phyloP scores from a whole-genome alignment of 2,329 filamentous ascomycete species.

The Fusarium mexicanum region DNA sequence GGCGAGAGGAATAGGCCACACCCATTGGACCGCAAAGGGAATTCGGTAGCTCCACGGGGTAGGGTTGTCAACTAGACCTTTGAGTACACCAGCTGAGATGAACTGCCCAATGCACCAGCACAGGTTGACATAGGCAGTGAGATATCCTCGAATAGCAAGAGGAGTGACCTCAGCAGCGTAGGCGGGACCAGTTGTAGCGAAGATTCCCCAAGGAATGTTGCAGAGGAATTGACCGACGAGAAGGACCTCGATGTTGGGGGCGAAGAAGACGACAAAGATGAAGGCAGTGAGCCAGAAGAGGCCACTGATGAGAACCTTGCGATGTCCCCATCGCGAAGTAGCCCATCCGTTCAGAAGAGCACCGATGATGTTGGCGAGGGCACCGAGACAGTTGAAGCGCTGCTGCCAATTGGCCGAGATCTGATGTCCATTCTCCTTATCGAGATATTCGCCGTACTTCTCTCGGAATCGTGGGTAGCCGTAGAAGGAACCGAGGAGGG shows the following conservation, averaged over 20 bases:
- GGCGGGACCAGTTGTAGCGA: constrained; percentile 54
- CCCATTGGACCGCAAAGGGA: constrained; percentile 55
- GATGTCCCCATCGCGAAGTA: constrained; percentile 55
- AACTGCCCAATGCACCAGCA: constrained; percentile 57
- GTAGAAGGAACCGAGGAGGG: constrained; percentile 58
- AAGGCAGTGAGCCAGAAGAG: constrained; percentile 54
- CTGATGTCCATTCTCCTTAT: constrained; percentile 52
- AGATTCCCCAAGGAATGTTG: constrained; percentile 57
- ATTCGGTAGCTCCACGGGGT: constrained; percentile 52
- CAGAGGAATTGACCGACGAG: constrained; percentile 59
- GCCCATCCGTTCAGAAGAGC: constrained; percentile 55
- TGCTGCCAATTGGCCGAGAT: constrained; percentile 63
- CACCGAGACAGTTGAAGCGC: constrained; percentile 52
- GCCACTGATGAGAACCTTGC: constrained; percentile 54
- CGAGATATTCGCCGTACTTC: constrained; percentile 53
- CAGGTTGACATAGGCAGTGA: constrained; percentile 57
- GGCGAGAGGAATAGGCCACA: constrained; percentile 49
- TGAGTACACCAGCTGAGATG: constrained; percentile 53
- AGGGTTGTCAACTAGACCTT: constrained; percentile 48
- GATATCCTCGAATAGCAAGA: constrained; percentile 53
- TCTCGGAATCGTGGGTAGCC: constrained; percentile 53
- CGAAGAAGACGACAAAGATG: constrained; percentile 62
- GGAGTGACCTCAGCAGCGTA: constrained; percentile 58
- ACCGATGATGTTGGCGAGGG: constrained; percentile 52
- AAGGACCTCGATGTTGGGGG: constrained; percentile 54